These are phyloP conservation scores for Paracamarosporium sp. DNA, from an alignment of 2,329 filamentous ascomycete genomes.

Conservation along the genomic window DNA sequence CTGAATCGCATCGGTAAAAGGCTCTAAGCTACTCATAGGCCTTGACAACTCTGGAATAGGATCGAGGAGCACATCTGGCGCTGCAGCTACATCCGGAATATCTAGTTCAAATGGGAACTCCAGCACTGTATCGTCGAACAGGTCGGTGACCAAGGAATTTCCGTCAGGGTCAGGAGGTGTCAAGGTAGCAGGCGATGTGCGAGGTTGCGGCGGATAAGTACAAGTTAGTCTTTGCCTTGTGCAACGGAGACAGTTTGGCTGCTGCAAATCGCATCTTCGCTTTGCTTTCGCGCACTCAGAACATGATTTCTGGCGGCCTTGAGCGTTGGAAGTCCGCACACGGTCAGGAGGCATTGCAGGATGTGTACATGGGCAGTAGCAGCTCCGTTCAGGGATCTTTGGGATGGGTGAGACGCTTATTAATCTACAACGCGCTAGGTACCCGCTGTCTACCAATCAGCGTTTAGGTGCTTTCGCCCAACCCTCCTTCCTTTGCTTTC, in stretches of 20 bases:
- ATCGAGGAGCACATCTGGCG: constrained; percentile 16
- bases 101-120: constrained; percentile 7
- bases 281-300: constrained; percentile 64
- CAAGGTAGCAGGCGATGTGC: neutral
- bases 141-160: constrained; percentile 1
- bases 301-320: constrained; percentile 61
- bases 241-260: constrained; percentile 62
- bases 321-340: constrained; percentile 22
- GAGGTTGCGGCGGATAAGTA: constrained; percentile 47
- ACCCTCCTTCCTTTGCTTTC: neutral
- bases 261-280: constrained; percentile 61
- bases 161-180: constrained; percentile 14
- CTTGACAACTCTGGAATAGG: constrained; percentile 21
- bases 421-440: neutral
- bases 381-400: neutral
- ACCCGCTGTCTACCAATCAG: neutral
- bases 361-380: constrained; percentile 21
- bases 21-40: neutral
- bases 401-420: neutral
- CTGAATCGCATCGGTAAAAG: constrained; percentile 58
- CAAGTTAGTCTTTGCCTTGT: constrained; percentile 56
- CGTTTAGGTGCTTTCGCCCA: neutral
- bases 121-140: neutral
- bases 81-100: neutral
- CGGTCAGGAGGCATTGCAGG: constrained; percentile 50